Base-by-base conservation (phyloP, 2,329 filamentous ascomycete genomes). In the Tolypocladium guangdongense region DNA sequence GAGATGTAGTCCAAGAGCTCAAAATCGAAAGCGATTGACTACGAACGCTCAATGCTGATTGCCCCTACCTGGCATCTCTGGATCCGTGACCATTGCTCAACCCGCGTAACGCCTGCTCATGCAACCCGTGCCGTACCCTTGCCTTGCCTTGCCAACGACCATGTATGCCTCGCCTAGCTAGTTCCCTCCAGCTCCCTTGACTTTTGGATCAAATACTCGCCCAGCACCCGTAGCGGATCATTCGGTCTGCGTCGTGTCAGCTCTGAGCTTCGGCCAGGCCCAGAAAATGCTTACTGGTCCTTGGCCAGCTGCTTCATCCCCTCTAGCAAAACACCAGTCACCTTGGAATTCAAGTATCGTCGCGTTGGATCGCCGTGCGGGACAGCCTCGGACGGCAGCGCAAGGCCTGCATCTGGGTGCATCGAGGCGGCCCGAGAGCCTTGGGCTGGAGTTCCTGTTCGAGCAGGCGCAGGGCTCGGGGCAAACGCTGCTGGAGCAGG, bases 281-380 rank as follows among this genome's bases (percentile, higher is more conserved):
- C 24, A 37, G 30, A 27, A 20, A 4, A 7, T 49, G 77, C 84
- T 63, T 69, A 89, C 86, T 86, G 81, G 43, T 89, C 83, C 59
- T 80, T 83, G 5, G 84, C 84, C 56, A 90, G 66, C 52, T 78
- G 68, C 71, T 89, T 90, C 84, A 90, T 87, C 27, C 86, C 87
- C 62, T 90, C 86, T 39, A 90, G 70, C 54, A 90, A 63, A 30
- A 80, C 77, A 1, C 80, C 80, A 0, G 85, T 87, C 41, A 90
- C 78, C 61, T 83, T 87, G 49, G 78, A 76, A 63, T 90, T 90
- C 60, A 90, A 69, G 65, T 89, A 90, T 61, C 81, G 78, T 46
- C 87, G 78, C 6, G 82, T 82, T 1, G 84, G 82, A 24, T 86
- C 86, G 48, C 86, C 86, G 62, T 88, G 83, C 1, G 77, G 69